Base-by-base conservation (phyloP, 83 land plant species). In the Larix sibirica region DNA sequence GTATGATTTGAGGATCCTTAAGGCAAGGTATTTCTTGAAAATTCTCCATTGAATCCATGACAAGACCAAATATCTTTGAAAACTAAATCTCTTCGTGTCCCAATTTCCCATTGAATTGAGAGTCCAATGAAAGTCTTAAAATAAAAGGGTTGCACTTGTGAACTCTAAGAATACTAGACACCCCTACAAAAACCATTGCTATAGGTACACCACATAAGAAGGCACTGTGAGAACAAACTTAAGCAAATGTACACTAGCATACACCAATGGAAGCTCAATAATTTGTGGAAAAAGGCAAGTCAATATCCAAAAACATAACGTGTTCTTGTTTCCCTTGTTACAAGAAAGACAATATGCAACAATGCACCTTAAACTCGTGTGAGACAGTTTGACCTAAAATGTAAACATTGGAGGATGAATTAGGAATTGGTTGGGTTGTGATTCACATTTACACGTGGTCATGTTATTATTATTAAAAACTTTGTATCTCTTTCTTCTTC, bases 31-130 rank as follows among this genome's bases (percentile, higher is more conserved):
- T n/a, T 63, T 20, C 2, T 50, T 58, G 0, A 17, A 20, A 38
- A 42, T 62, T 7, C 54, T 82, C 0, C 31, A 83, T 21, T 75
- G 88, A 36, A 74, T 54, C 10, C 75, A 62, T 5, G 47, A 21
- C 1, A 44, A 86, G 86, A 17, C 89, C 89, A 68, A 84, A 84
- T 33, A 84, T 81, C 5, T 81, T 83, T 12, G 83, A 81, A 62
- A 87, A 81, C 18, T 87, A 87, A 84, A 81, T 84, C 64, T 84
- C 87, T 42, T 67, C 87, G 50, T 65, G 14, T 24, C 9, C 20
- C 1, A 24, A 17, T 5, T n/a, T 18, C 6, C 21, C 68, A 65
- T n/a, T 65, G 68, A 12, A 65, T n/a, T n/a, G 68, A 24, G 68
- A 65, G 14, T 65, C 68, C 0, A 44, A 44, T n/a, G 26, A 20